Evolutionary conservation across 148 eudicot species (phyloP).

Genomic region (Agrostemma githago): DNA sequence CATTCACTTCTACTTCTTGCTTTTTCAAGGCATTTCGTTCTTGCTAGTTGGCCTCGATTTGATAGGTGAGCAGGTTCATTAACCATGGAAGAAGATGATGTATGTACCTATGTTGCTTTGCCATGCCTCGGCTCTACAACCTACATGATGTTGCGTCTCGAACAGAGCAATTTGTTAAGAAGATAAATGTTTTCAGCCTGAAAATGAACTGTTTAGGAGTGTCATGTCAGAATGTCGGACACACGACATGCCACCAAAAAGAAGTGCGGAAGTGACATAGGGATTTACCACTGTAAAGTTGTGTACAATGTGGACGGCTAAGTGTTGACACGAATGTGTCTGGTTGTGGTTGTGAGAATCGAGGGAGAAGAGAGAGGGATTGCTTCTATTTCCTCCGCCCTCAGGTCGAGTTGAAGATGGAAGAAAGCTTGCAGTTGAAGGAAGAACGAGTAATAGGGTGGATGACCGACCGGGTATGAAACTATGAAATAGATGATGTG

Average conservation of each 20-base stretch:
- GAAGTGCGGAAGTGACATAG: background rate
- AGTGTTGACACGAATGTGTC: background rate
- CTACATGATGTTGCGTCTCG: background rate
- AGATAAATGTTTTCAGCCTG: background rate
- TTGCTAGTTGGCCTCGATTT: slow-evolving; percentile 86
- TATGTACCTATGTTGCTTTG: background rate
- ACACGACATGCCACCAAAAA: background rate
- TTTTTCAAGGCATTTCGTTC: slow-evolving; percentile 90
- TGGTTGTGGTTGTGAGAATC: slow-evolving; percentile 1
- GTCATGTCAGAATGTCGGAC: background rate
- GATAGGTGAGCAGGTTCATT: slow-evolving; percentile 88
- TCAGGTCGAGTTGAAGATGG: slow-evolving; percentile 16
- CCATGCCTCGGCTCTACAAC: background rate
- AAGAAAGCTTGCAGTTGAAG: slow-evolving; percentile 16
- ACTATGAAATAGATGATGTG: background rate
- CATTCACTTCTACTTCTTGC: slow-evolving; percentile 94
- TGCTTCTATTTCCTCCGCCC: slow-evolving; percentile 23
- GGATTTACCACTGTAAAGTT: slow-evolving; percentile 12
- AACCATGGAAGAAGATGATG: slow-evolving; percentile 8
- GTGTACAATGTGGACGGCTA: slow-evolving; percentile 28
- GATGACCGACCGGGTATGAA: background rate
- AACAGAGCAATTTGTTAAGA: background rate
- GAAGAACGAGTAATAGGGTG: slow-evolving; percentile 1
- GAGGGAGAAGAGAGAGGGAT: slow-evolving; percentile 14
- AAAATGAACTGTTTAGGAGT: background rate